phyloP scores from a whole-genome alignment of 2,329 filamentous ascomycete species.

The Pseudogymnoascus sp. region DNA sequence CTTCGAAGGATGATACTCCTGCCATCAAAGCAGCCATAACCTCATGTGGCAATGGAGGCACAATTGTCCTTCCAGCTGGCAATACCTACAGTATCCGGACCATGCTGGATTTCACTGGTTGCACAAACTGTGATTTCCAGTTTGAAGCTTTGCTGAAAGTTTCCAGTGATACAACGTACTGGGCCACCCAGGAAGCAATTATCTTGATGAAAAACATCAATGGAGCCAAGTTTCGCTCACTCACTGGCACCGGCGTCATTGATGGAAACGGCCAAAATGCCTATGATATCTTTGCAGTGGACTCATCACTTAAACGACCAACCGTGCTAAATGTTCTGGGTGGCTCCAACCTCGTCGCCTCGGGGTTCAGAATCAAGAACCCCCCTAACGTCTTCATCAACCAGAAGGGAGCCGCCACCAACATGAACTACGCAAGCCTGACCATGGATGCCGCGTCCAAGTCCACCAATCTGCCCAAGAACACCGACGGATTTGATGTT shows the following conservation, averaged over 20 bases:
- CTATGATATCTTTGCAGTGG: constrained; percentile 33
- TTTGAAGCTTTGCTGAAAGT: constrained; percentile 38
- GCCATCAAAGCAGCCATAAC: constrained; percentile 36
- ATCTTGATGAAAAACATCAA: constrained; percentile 33
- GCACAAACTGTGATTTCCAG: constrained; percentile 37
- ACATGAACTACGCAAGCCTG: constrained; percentile 32
- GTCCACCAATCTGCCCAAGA: constrained; percentile 29
- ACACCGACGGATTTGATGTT: constrained; percentile 35
- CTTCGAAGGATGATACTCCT: constrained; percentile 35
- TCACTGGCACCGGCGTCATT: constrained; percentile 35
- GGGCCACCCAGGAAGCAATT: constrained; percentile 35
- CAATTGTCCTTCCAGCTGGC: constrained; percentile 35
- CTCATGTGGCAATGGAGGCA: constrained; percentile 34
- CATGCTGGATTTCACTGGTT: constrained; percentile 35
- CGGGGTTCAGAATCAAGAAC: constrained; percentile 35
- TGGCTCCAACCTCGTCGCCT: constrained; percentile 20
- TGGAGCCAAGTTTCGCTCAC: constrained; percentile 33
- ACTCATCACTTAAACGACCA: constrained; percentile 33
- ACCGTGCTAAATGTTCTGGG: constrained; percentile 36
- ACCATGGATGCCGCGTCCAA: constrained; percentile 34
- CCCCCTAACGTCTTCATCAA: constrained; percentile 39
- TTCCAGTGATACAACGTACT: constrained; percentile 33
- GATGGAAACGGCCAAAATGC: constrained; percentile 40
- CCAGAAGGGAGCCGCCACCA: constrained; percentile 30
- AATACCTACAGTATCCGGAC: constrained; percentile 37